Conservation (phyloP, 1,139 yeast genomes). For the Pichia norvegensis region DNA sequence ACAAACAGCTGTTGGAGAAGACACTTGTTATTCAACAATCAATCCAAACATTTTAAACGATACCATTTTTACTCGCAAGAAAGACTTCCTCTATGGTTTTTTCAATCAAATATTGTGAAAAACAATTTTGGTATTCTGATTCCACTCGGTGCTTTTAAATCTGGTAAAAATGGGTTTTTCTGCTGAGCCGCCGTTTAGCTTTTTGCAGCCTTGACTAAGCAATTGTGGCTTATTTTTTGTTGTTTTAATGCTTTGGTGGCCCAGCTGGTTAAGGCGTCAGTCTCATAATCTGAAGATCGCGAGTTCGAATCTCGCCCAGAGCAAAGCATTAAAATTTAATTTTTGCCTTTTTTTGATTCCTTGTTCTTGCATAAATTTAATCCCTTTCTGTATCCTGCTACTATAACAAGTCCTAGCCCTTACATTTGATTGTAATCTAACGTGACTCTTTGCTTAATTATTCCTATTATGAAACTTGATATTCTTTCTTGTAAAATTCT, state of each 20-base stretch:
- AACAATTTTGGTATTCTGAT: no score
- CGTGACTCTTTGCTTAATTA: background rate
- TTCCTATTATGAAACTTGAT: constrained; percentile 3
- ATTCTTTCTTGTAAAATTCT: background rate
- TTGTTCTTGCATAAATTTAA: background rate
- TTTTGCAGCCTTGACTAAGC: no score
- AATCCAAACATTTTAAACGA: no score
- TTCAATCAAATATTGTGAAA: no score
- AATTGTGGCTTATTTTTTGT: constrained; percentile 47
- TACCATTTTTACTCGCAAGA: no score
- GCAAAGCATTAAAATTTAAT: no score
- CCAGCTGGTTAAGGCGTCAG: constrained; percentile 24
- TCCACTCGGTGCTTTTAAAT: no score
- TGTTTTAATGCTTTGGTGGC: constrained; percentile 18
- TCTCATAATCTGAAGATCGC: constrained; percentile 24
- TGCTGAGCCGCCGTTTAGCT: no score
- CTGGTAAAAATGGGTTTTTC: no score
- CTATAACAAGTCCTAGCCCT: background rate
- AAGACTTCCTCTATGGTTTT: no score
- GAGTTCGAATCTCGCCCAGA: constrained; percentile 24
- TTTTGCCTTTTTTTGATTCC: constrained; percentile 1
- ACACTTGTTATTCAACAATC: no score
- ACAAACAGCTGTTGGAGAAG: no score
- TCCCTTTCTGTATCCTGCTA: background rate
- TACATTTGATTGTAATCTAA: background rate